These are phyloP conservation scores for Pleurotus tuber-regium DNA, from an alignment of 768 basidiomycete genomes.

Conservation along the genomic window DNA sequence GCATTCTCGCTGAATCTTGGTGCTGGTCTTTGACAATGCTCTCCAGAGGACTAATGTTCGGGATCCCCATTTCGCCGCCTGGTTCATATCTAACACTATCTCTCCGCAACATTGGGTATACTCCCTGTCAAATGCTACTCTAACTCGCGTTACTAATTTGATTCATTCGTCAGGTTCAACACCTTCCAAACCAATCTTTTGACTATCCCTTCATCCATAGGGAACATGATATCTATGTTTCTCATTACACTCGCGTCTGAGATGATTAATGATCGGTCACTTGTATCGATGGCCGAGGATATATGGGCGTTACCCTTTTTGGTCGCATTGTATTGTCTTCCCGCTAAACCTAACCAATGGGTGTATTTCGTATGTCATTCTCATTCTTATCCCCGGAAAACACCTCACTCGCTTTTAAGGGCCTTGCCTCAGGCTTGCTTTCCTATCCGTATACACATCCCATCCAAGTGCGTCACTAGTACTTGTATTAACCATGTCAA, in stretches of 20 bases:
- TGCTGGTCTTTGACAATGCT: neutral
- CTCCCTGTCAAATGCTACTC: neutral
- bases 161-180: constrained; percentile 41
- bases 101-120: constrained; percentile 50
- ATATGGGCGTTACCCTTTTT: constrained; percentile 64
- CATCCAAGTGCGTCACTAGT: neutral
- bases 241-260: constrained; percentile 50
- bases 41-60: constrained; percentile 48
- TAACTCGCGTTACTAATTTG: neutral
- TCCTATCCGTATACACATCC: constrained; percentile 38
- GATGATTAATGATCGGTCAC: constrained; percentile 48
- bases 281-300: constrained; percentile 51
- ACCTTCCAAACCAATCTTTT: constrained; percentile 62
- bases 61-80: constrained; percentile 47
- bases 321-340: constrained; percentile 50
- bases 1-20: neutral
- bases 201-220: constrained; percentile 52
- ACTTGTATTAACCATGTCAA: neutral
- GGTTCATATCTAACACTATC: constrained; percentile 57
- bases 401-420: constrained; percentile 23
- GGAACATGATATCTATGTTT: constrained; percentile 53
- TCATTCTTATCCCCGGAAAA: neutral
- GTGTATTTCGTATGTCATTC: constrained; percentile 42
- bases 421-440: constrained; percentile 39
- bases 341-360: constrained; percentile 50